A percentile compares a stretch with the other conserved stretches of the same genome.
phyloP scores from a whole-genome alignment of 2,329 filamentous ascomycete species.

The Trichoderma guizhouense region DNA sequence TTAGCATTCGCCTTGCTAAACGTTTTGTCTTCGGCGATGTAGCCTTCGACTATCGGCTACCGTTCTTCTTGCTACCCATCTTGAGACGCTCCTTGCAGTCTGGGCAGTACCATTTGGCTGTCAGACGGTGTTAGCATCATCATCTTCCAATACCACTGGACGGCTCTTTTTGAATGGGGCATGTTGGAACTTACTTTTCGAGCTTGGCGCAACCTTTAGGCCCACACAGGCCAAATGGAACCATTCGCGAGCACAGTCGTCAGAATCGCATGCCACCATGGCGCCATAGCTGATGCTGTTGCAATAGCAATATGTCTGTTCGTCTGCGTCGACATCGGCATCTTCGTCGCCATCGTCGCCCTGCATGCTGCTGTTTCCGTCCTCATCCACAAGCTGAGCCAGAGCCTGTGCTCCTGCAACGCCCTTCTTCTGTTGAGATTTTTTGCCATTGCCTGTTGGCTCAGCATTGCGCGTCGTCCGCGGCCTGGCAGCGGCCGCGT shows the following conservation, averaged over 20 bases:
- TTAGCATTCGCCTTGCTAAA: not conserved
- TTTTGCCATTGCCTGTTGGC: conserved; percentile 40
- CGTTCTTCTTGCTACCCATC: conserved; percentile 51
- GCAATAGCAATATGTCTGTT: conserved; percentile 76
- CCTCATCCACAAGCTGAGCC: conserved; percentile 39
- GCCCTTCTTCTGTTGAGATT: conserved; percentile 59
- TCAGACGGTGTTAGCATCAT: conserved; percentile 6
- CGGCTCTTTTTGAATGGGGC: not conserved
- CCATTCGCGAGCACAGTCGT: conserved; percentile 73
- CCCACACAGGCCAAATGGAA: conserved; percentile 82
- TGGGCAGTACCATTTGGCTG: conserved; percentile 80
- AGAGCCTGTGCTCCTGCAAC: conserved; percentile 38
- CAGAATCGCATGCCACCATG: conserved; percentile 78
- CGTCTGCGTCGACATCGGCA: conserved; percentile 65
- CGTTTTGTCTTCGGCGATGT: not conserved
- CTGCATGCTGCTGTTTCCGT: conserved; percentile 41
- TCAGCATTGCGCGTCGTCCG: conserved; percentile 51
- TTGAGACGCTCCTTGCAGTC: conserved; percentile 69
- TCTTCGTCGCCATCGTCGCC: conserved; percentile 37
- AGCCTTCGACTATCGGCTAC: conserved; percentile 38
- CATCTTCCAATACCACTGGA: not conserved
- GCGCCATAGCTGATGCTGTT: conserved; percentile 77
- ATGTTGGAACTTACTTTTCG: conserved; percentile 58
- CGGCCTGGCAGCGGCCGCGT: conserved; percentile 47
- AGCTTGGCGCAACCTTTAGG: conserved; percentile 71